phyloP scores from a whole-genome alignment of 176 grass and related monocot genomes.

The Avena atlantica region DNA sequence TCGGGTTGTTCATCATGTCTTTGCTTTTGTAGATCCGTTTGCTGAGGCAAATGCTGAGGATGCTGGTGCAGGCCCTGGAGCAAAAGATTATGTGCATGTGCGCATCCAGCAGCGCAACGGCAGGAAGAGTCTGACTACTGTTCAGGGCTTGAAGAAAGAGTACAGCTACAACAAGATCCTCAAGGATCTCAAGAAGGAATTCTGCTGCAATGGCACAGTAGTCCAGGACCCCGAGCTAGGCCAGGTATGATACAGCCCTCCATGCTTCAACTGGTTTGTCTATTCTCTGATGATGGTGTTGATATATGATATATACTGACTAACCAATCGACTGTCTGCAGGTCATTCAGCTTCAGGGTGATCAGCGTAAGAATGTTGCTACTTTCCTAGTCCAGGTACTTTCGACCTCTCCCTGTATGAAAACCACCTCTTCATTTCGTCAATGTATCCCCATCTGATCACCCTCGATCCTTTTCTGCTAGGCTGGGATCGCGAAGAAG shows the following conservation, averaged over 20 bases:
- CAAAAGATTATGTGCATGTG: slow-evolving; percentile 90
- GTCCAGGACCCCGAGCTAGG: slow-evolving; percentile 75
- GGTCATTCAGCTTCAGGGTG: slow-evolving; percentile 83
- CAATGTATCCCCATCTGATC: background rate
- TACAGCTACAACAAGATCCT: slow-evolving; percentile 82
- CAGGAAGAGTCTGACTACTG: slow-evolving; percentile 80
- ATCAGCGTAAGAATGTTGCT: slow-evolving; percentile 83
- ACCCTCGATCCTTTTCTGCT: background rate
- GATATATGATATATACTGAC: background rate
- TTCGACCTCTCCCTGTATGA: background rate
- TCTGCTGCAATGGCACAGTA: slow-evolving; percentile 87
- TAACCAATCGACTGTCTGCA: background rate
- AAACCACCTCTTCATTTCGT: background rate
- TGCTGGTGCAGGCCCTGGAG: slow-evolving; percentile 59
- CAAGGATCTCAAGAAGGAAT: slow-evolving; percentile 90
- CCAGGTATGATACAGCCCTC: slow-evolving; percentile 40
- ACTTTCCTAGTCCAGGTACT: slow-evolving; percentile 76
- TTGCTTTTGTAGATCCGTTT: slow-evolving; percentile 57
- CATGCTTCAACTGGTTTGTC: background rate
- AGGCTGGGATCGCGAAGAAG: slow-evolving; percentile 83
- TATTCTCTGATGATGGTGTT: no score
- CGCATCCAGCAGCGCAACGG: slow-evolving; percentile 88
- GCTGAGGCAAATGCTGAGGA: slow-evolving; percentile 83
- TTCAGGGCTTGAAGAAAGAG: slow-evolving; percentile 78
- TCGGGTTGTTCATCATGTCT: no score